These are phyloP conservation scores for Blastomyces percursus DNA, from an alignment of 2,329 filamentous ascomycete genomes.

Conservation along the genomic window DNA sequence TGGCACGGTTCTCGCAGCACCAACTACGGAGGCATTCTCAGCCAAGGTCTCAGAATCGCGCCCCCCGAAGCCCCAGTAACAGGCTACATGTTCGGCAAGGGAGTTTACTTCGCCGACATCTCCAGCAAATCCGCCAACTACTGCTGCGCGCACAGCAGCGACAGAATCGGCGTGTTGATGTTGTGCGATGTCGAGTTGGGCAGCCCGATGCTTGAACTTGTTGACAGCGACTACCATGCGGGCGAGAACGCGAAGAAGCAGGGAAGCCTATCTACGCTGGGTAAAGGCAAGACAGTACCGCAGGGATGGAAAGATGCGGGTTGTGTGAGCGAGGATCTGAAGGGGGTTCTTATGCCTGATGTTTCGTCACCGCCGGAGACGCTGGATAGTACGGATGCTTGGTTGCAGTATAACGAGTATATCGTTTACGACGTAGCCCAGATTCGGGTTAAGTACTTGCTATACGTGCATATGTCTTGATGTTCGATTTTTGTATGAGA, in stretches of 20 bases:
- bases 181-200: conserved; percentile 80
- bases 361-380: conserved; percentile 8
- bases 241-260: conserved; percentile 50
- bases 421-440: conserved; percentile 41
- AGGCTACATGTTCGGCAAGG: conserved; percentile 85
- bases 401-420: conserved; percentile 34
- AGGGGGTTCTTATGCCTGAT: conserved; percentile 54
- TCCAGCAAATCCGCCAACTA: conserved; percentile 73
- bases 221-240: conserved; percentile 49
- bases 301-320: conserved; percentile 64
- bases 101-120: conserved; percentile 80
- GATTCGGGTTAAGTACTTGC: conserved; percentile 36
- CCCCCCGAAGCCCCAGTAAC: conserved; percentile 63
- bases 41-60: conserved; percentile 79
- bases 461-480: conserved; percentile 31
- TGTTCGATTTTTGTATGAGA: not conserved
- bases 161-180: conserved; percentile 60
- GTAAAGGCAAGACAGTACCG: conserved; percentile 55
- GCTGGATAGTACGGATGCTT: conserved; percentile 1
- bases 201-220: conserved; percentile 57
- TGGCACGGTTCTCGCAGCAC: conserved; percentile 81
- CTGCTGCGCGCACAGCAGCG: conserved; percentile 52
- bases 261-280: conserved; percentile 58
- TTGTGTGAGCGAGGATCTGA: conserved; percentile 51
- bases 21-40: conserved; percentile 79